Conservation (phyloP, 768 basidiomycete species). For the Suillus spraguei region DNA sequence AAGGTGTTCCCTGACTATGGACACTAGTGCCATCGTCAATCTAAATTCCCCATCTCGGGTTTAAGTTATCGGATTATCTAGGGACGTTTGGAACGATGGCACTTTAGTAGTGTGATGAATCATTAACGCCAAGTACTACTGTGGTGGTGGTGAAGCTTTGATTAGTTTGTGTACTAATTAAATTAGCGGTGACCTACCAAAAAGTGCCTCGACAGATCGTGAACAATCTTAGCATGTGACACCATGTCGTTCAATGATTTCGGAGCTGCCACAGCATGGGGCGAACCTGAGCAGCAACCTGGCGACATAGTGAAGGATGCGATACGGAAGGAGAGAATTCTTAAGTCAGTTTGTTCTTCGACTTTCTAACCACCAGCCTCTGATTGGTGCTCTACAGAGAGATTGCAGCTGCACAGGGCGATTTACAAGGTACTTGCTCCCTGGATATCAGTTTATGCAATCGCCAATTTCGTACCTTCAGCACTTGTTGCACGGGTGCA, state of each 20-base stretch:
- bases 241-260: slow-evolving; percentile 50
- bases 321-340: slow-evolving; percentile 67
- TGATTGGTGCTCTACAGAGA: slow-evolving; percentile 51
- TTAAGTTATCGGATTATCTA: not conserved
- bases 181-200: not conserved
- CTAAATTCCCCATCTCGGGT: not conserved
- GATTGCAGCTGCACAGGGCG: slow-evolving; percentile 73
- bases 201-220: not conserved
- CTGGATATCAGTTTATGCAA: not conserved
- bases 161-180: not conserved
- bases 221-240: not conserved
- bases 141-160: not conserved
- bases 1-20: not conserved
- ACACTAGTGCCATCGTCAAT: not conserved
- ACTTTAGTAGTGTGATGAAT: not conserved
- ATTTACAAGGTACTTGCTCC: slow-evolving; percentile 60
- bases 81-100: not conserved
- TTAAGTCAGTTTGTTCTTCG: not conserved
- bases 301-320: slow-evolving; percentile 67
- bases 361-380: not conserved
- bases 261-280: slow-evolving; percentile 53
- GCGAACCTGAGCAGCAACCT: slow-evolving; percentile 41
- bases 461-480: slow-evolving; percentile 30
- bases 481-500: slow-evolving; percentile 70
- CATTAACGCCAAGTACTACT: not conserved